Evolutionary conservation across 1,284 basidiomycete species (phyloP), one percentile per base, ranked within the genome.

Genomic region (Ceratobasidium sp.): DNA sequence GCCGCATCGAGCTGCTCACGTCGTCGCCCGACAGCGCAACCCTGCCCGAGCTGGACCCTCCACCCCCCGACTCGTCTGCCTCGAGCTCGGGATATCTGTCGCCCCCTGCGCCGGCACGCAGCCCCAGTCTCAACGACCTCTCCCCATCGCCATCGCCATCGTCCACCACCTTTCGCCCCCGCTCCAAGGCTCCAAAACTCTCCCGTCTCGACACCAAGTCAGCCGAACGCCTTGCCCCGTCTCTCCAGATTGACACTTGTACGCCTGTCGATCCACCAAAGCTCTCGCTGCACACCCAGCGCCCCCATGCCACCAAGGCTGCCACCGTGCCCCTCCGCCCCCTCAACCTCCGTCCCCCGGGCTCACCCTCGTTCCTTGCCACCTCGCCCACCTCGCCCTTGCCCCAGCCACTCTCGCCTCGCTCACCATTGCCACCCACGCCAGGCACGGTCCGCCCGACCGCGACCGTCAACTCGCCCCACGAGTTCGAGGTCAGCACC

Each of bases 401-500:
- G 73, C 73, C 32, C 69, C 73, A 34, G 69, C 75, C 45, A 71
- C 77, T 25, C 73, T 73, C 56, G 73, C 78, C 79, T 8, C 71
- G 73, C 5, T 80, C 80, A 17, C 79, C 79, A 1, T 71, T 79
- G 52, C 80, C 81, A 20, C 77, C 76, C 10, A 86, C 86, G 25
- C 87, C 87, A 0, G 77, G 79, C 38, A 89, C 88, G 0, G 87
- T 87, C 1, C 84, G 87, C 1, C 53, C 73, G 20, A 54, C 84
- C 15, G 70, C 71, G 34, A 84, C 84, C 0, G 85, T 85, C 72
- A 82, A 84, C 40, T 82, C 85, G 25, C 82, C 85, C 72, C 85
- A 86, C 4, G 78, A 80, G 1, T 96, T 96, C 75, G 81, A 84
- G 22, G 86, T 96, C 25, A 94, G 93, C 13, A 92, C 89, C 12